Conservation (phyloP, 2,329 filamentous ascomycete species). For the Pestalotiopsis sp. region DNA sequence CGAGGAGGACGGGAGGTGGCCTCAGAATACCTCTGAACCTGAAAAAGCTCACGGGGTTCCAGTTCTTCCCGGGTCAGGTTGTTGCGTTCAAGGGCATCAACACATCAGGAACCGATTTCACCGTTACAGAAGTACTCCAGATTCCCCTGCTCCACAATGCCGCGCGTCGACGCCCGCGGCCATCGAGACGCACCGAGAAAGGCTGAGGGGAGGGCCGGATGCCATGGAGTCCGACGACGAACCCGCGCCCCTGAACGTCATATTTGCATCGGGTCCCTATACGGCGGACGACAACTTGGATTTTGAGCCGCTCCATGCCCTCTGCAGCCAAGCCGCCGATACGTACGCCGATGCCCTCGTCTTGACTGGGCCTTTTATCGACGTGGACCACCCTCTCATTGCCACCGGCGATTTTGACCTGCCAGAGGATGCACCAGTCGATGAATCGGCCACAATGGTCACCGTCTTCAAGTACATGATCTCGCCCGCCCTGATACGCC, state of each 20-base stretch:
- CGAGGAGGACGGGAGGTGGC: constrained; percentile 80
- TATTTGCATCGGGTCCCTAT: constrained; percentile 86
- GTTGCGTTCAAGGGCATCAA: constrained; percentile 88
- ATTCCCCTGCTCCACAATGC: constrained; percentile 76
- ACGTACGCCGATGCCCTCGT: constrained; percentile 78
- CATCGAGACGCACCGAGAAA: constrained; percentile 70
- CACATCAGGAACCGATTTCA: constrained; percentile 81
- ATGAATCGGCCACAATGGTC: constrained; percentile 78
- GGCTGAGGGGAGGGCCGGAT: constrained; percentile 66
- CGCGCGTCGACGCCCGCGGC: constrained; percentile 68
- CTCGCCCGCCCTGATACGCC: constrained; percentile 70
- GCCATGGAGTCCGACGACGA: constrained; percentile 62
- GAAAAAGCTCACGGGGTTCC: constrained; percentile 67
- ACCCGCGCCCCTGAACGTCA: constrained; percentile 71
- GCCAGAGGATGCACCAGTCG: constrained; percentile 65
- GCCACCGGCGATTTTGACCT: constrained; percentile 80
- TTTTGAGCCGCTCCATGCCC: constrained; percentile 81
- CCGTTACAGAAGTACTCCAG: constrained; percentile 75
- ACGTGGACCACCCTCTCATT: constrained; percentile 87
- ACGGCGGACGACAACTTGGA: constrained; percentile 91
- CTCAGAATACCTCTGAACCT: constrained; percentile 80
- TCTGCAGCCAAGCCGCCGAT: constrained; percentile 78
- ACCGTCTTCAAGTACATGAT: constrained; percentile 85
- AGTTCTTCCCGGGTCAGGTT: constrained; percentile 94
- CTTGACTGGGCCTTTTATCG: constrained; percentile 85